phyloP scores from a whole-genome alignment of 208 protist species.

The Crithidia thermophila region DNA sequence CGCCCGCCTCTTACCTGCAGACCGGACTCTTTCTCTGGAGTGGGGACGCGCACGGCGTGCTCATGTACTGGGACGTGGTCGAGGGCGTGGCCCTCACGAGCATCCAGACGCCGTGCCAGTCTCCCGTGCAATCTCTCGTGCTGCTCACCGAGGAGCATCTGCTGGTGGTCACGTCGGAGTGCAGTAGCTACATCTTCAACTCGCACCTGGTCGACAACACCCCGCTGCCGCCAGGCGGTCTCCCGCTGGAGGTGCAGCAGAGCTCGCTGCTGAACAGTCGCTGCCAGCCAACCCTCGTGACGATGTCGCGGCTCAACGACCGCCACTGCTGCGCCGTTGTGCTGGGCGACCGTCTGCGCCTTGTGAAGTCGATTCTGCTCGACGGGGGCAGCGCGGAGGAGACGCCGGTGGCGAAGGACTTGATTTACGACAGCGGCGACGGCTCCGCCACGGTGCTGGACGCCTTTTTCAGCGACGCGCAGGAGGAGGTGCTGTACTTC shows the following conservation, averaged over 20 bases:
- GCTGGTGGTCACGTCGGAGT: constrained; percentile 53
- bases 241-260: constrained; percentile 33
- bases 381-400: constrained; percentile 15
- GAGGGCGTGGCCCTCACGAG: constrained; percentile 61
- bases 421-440: constrained; percentile 73
- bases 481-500: constrained; percentile 79
- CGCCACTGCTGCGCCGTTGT: constrained; percentile 51
- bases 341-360: constrained; percentile 68
- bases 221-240: constrained; percentile 29
- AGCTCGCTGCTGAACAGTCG: constrained; percentile 8
- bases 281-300: constrained; percentile 30
- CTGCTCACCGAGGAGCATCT: constrained; percentile 63
- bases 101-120: constrained; percentile 46
- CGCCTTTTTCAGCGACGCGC: constrained; percentile 78
- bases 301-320: constrained; percentile 47
- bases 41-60: constrained; percentile 45
- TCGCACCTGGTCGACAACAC: constrained; percentile 52
- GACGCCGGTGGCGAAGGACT: constrained; percentile 44
- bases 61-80: constrained; percentile 82
- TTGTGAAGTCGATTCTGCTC: constrained; percentile 46
- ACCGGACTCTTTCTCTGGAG: constrained; percentile 69
- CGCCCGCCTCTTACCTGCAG: constrained; percentile 62
- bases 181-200: constrained; percentile 70
- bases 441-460: constrained; percentile 72
- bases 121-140: constrained; percentile 44